Conservation (phyloP, 306 rosid species). For the Prunus campanulata region DNA sequence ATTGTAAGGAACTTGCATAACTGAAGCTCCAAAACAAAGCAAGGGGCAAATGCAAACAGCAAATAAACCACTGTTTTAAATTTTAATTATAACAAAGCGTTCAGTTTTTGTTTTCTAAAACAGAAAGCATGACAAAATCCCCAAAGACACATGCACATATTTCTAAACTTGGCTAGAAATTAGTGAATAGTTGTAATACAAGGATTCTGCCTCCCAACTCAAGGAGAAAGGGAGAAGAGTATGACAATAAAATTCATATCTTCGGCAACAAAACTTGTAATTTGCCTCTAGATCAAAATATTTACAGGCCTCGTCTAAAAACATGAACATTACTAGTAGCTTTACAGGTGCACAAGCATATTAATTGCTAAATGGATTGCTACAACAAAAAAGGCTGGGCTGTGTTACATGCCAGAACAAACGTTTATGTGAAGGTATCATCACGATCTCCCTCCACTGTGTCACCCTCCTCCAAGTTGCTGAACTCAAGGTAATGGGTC, state of each 20-base stretch:
- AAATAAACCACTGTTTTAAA: too few relatives aligned
- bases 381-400: background rate
- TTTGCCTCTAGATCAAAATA: background rate
- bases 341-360: background rate
- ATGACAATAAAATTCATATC: background rate
- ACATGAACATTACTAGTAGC: background rate
- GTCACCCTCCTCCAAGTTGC: conserved; percentile 93
- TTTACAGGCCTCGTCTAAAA: conserved; percentile 9
- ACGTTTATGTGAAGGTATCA: conserved; percentile 55
- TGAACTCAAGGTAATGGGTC: conserved; percentile 91
- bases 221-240: background rate
- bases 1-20: too few relatives aligned
- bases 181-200: background rate
- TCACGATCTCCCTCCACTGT: conserved; percentile 84
- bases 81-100: too few relatives aligned
- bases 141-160: too few relatives aligned
- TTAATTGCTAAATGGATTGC: background rate
- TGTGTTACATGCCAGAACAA: background rate
- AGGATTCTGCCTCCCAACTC: background rate
- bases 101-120: too few relatives aligned
- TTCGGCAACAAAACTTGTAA: background rate
- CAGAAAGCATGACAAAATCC: too few relatives aligned
- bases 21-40: too few relatives aligned
- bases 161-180: background rate
- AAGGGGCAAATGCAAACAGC: too few relatives aligned